phyloP scores from a whole-genome alignment of 176 grass and related monocot genomes.

The Miscanthus lutarioriparius region DNA sequence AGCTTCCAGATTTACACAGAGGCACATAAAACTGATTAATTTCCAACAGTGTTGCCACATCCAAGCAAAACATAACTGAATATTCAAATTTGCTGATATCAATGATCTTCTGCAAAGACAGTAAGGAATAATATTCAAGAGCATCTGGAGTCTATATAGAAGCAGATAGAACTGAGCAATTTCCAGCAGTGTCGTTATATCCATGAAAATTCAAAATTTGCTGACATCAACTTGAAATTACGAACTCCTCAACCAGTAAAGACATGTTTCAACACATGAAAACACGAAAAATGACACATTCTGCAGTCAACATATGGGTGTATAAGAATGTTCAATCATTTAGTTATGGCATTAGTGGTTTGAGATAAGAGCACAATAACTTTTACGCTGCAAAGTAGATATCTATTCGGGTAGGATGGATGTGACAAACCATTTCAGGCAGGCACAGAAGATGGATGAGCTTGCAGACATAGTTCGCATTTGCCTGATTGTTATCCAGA shows the following conservation, averaged over 20 bases:
- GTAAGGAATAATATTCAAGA: background rate
- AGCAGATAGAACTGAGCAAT: background rate
- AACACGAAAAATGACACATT: background rate
- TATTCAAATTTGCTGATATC: no score
- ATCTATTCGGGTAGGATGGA: background rate
- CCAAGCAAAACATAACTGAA: no score
- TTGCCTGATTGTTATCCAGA: background rate
- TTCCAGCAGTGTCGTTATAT: background rate
- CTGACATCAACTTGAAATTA: background rate
- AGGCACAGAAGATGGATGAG: constrained; percentile 39
- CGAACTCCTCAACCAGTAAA: background rate
- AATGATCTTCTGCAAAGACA: constrained; percentile 12
- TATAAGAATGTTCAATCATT: background rate
- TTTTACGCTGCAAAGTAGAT: background rate
- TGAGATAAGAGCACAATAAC: background rate
- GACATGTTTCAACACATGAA: background rate
- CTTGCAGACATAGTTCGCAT: constrained; percentile 26
- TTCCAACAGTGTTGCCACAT: no score
- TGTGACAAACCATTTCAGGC: constrained; percentile 33
- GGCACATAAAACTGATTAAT: no score
- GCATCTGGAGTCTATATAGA: background rate
- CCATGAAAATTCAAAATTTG: background rate
- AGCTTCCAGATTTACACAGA: no score
- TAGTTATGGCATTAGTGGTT: background rate
- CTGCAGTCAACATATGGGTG: background rate